Evolutionary conservation across 2,329 filamentous ascomycete species (phyloP), one percentile per base, ranked within the genome.

Genomic region (Hymenoscyphus repandus): DNA sequence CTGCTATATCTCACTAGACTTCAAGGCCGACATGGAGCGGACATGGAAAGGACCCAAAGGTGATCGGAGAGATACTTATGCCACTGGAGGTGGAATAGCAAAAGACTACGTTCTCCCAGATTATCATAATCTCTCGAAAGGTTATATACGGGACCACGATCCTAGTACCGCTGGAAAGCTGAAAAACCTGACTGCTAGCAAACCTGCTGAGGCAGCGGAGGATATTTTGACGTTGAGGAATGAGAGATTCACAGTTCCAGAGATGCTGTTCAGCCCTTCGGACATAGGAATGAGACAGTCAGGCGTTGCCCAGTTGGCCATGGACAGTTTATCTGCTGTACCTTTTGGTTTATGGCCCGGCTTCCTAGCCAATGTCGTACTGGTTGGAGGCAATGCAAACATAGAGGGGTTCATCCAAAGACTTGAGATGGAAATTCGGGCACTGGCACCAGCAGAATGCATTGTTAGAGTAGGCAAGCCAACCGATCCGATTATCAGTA

Each of bases 81-180:
- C 73, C 2, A 70, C 66, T 0, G 57, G 51, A 7, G 78, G 66
- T 11, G 79, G 79, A 5, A 82, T 96, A 32, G 86, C 90, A 5
- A 84, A 91, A 50, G 92, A 99, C 65, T 99, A 96, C 65, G 85
- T 97, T 17, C 75, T 99, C 1, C 93, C 93, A 0, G 91, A 99
- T 67, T 86, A 82, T 54, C 78, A 83, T 58, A 70, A 73, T 0
- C 70, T 74, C 3, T 69, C 69, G 2, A 73, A 85, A 41, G 92
- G 92, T 1, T 78, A 86, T 46, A 74, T 90, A 30, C 79, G 88
- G 48, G 86, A 90, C 2, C 90, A 92, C 62, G 89, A 96, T 62
- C 80, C 88, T 1, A 71, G 76, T 30, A 78, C 83, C 38, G 78
- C 80, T 0, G 74, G 72, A 40, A 70, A 75, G 2, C 69, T 69